These are phyloP conservation scores for Xerocomellus chrysenteron DNA, from an alignment of 768 basidiomycete species.

Conservation along the genomic window DNA sequence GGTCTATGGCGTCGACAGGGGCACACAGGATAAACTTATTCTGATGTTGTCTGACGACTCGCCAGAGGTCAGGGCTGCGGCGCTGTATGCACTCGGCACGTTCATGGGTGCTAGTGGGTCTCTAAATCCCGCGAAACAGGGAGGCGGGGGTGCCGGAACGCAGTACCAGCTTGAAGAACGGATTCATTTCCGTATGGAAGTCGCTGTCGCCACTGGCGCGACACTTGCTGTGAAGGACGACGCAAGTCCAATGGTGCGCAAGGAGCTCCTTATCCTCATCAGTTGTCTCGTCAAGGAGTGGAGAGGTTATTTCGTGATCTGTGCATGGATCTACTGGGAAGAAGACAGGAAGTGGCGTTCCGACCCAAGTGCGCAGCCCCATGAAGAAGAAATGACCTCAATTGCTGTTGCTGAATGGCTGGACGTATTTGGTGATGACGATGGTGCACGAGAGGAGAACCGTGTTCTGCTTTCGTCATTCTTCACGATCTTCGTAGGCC, in stretches of 20 bases:
- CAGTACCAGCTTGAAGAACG: slow-evolving; percentile 73
- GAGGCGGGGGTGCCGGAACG: slow-evolving; percentile 84
- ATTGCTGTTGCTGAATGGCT: slow-evolving; percentile 80
- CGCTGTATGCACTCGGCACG: slow-evolving; percentile 87
- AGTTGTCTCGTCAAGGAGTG: slow-evolving; percentile 95
- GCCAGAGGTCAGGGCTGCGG: slow-evolving; percentile 90
- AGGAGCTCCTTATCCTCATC: slow-evolving; percentile 88
- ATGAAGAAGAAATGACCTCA: slow-evolving; percentile 71
- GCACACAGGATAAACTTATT: slow-evolving; percentile 81
- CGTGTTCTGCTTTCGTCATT: slow-evolving; percentile 86
- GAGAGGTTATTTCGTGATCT: slow-evolving; percentile 93
- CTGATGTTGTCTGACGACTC: slow-evolving; percentile 80
- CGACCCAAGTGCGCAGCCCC: slow-evolving; percentile 33
- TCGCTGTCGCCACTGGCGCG: slow-evolving; percentile 86
- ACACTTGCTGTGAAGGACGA: slow-evolving; percentile 89
- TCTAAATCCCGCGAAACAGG: slow-evolving; percentile 58
- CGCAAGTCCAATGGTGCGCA: slow-evolving; percentile 94
- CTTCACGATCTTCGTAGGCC: slow-evolving; percentile 86
- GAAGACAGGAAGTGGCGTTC: slow-evolving; percentile 72
- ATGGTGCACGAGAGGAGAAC: slow-evolving; percentile 70
- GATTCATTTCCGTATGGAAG: slow-evolving; percentile 86
- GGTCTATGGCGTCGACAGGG: slow-evolving; percentile 72
- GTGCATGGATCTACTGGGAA: slow-evolving; percentile 96
- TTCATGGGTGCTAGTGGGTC: slow-evolving; percentile 90
- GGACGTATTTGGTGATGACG: slow-evolving; percentile 64